Evolutionary conservation across 2,329 filamentous ascomycete species (phyloP), one percentile per base, ranked within the genome.

Genomic region (Ascochyta fabae): DNA sequence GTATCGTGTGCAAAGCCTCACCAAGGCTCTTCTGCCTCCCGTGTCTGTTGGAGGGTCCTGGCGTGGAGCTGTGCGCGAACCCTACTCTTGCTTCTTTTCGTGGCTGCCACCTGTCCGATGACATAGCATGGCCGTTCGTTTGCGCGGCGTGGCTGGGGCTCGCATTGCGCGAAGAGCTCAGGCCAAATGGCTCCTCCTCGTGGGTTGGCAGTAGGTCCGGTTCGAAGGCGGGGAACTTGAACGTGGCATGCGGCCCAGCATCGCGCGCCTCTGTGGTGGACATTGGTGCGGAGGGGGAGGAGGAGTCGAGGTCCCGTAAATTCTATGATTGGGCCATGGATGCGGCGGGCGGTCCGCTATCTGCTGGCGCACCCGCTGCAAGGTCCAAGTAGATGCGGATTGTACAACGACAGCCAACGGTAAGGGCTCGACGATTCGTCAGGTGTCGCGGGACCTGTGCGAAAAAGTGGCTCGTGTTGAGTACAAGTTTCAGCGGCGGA

Each of bases 1-100:
- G 84, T 67, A 97, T 94, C 3, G 87, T 92, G 66, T 86, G 87
- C 62, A 97, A 85, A n/a, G 94, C 92, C 76, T 96, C 92, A 68
- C 87, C 88, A 65, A 97, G 84, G 77, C 92, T 96, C 82, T 94
- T 96, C 73, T 95, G 91, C 62, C 89, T 82, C 16, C 80, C 80
- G 70, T 93, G 90, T 64, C 86, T 59, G 4, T 61, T 67, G 13
- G 64, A 58, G 2, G 68, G 50, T 10, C 55, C 64, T 43, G 64
- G 47, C 16, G 56, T 70, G 34, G 75, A 74, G 41, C 75, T 74
- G 62, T 78, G 76, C 35, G 75, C 68, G 73, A 80, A 78, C 23
- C 76, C 66, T 54, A 78, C 71, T 62, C 79, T 79, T 60, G 77
- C 80, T 59, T 84, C 81, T 69, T 81, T 85, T 40, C 84, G 81